Base-by-base conservation (phyloP, 1,139 yeast species). In the Saccharomyces uvarum region DNA sequence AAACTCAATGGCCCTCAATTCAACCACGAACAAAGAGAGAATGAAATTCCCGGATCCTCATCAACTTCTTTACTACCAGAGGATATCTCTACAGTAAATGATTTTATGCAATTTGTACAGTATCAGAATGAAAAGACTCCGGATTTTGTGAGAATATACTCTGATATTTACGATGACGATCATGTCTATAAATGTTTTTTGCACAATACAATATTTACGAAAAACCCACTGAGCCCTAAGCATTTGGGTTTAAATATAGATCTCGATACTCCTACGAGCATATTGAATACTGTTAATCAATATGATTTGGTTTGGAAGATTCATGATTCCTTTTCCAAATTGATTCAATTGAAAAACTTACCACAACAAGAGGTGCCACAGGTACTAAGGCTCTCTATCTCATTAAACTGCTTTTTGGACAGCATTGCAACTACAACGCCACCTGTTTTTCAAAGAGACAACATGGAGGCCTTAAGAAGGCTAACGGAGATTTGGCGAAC, bases 271-370 rank as follows among this genome's bases (percentile, higher is more conserved):
- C 66, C 68, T 11, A 58, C 57, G 27, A 67, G 68, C 51, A 67
- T 66, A 9, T 54, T 65, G 19, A 63, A 63, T 29, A 61, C 65
- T 2, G 66, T 62, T 5, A 66, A 66, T 51, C 72, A 70, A 53
- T 69, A 67, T 52, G 70, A 69, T 51, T 56, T 70, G 41, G 72
- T 70, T 3, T 70, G 73, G 73, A 68, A 66, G 50, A 61, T 70
- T 11, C 71, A 69, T 52, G 72, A 68, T 54, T 62, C 62, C 21
- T 54, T 67, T 14, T 61, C 69, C 2, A 59, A 61, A 13, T 65
- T 67, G 47, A 57, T 64, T 26, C 58, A 54, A 19, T 47, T 68
- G 14, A 61, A 61, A 47, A 68, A 66, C 51, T 51, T 70, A 26
- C 72, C 73, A 2, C 51, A 48, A 7, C 65, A 61, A 28, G 55